Evolutionary conservation across 2,329 filamentous ascomycete genomes (phyloP).

Genomic region (Pseudocercospora cruenta): DNA sequence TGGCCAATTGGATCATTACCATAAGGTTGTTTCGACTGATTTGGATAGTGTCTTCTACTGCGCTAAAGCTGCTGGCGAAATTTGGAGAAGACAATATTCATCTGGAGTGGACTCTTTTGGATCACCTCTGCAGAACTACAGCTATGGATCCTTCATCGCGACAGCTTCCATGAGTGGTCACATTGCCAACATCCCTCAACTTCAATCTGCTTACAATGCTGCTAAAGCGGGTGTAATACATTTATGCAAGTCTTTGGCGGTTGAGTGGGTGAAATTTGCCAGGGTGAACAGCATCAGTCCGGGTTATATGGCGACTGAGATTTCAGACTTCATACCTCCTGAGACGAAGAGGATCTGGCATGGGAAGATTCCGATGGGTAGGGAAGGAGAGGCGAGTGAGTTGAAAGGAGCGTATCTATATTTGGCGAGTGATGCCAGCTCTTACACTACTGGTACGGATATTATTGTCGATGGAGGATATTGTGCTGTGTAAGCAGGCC

Average conservation of each 20-base stretch:
- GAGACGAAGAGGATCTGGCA: slow-evolving; percentile 51
- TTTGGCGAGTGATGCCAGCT: slow-evolving; percentile 38
- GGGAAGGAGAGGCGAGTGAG: slow-evolving; percentile 37
- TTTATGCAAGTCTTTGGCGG: slow-evolving; percentile 58
- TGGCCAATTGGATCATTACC: slow-evolving; percentile 65
- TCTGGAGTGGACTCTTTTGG: slow-evolving; percentile 61
- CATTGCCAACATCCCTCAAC: slow-evolving; percentile 49
- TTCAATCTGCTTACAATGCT: slow-evolving; percentile 55
- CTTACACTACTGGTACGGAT: slow-evolving; percentile 39
- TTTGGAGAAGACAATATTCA: slow-evolving; percentile 71
- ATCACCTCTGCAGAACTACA: slow-evolving; percentile 45
- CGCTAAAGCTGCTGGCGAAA: slow-evolving; percentile 60
- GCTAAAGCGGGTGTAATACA: slow-evolving; percentile 61
- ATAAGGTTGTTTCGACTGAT: slow-evolving; percentile 70
- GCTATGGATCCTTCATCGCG: slow-evolving; percentile 56
- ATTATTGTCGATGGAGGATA: slow-evolving; percentile 40
- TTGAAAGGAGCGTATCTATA: slow-evolving; percentile 40
- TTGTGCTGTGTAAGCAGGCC: slow-evolving; percentile 17
- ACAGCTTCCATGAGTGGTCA: slow-evolving; percentile 40
- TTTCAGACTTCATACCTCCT: slow-evolving; percentile 49
- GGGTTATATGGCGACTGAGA: slow-evolving; percentile 60
- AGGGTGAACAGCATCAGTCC: slow-evolving; percentile 60
- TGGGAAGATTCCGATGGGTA: slow-evolving; percentile 55
- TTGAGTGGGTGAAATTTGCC: slow-evolving; percentile 61
- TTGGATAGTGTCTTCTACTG: slow-evolving; percentile 56